Percentiles rank a stretch among this genome's conserved stretches.
Evolutionary conservation across 495 filamentous ascomycete species (phyloP).

Genomic region (Daldinia loculata): DNA sequence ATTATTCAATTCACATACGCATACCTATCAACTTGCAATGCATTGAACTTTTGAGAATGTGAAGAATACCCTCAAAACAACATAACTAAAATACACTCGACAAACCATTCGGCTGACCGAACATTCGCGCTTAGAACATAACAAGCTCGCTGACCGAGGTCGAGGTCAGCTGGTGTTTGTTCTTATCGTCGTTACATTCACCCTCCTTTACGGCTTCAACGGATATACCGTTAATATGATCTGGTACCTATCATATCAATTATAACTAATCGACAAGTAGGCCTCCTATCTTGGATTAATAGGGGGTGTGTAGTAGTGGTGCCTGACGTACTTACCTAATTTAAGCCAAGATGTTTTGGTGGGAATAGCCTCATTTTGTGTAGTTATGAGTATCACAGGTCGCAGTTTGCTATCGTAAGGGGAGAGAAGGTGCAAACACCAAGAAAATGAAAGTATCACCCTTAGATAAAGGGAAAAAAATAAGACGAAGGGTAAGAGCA

Average conservation of each 20-base stretch:
- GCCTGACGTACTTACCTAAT: not conserved
- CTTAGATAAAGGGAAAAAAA: too few relatives aligned
- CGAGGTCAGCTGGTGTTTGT: slow-evolving; percentile 24
- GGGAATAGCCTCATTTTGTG: slow-evolving; percentile 8
- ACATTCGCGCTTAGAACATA: not conserved
- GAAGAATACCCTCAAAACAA: too few relatives aligned
- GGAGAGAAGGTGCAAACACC: slow-evolving; percentile 6
- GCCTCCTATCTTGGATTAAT: not conserved
- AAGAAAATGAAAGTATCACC: not conserved
- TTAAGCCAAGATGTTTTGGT: not conserved
- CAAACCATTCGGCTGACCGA: not conserved
- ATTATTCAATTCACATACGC: too few relatives aligned
- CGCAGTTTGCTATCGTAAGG: not conserved
- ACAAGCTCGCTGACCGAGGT: slow-evolving; percentile 16
- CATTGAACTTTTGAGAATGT: too few relatives aligned
- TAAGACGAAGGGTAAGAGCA: slow-evolving; percentile 9
- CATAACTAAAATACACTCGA: not conserved
- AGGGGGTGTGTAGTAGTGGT: not conserved
- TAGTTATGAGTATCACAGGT: not conserved
- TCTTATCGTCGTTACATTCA: slow-evolving; percentile 38
- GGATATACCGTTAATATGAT: not conserved
- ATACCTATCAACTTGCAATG: too few relatives aligned
- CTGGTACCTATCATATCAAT: not conserved
- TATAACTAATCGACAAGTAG: not conserved
- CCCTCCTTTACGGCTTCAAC: slow-evolving; percentile 20